phyloP scores from a whole-genome alignment of 192 early-diverging fungal species.

The Coemansia erecta region DNA sequence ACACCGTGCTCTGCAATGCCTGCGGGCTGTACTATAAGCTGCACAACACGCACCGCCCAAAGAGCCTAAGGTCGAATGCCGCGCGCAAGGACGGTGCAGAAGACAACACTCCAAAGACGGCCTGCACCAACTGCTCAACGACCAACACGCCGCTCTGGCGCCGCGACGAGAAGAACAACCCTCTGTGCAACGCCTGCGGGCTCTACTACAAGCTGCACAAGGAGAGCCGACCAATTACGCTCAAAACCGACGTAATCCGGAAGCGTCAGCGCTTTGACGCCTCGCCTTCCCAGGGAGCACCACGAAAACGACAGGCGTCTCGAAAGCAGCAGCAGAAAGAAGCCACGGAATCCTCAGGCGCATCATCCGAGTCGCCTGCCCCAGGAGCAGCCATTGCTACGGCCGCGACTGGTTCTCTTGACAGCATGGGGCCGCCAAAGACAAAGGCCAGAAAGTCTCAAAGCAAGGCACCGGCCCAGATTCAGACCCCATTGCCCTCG shows the following conservation, averaged over 20 bases:
- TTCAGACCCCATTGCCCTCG: neutral
- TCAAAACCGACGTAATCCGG: slow-evolving; percentile 94
- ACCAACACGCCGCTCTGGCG: slow-evolving; percentile 95
- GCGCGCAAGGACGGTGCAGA: slow-evolving; percentile 55
- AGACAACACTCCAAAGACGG: slow-evolving; percentile 39
- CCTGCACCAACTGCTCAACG: slow-evolving; percentile 80
- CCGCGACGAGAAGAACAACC: slow-evolving; percentile 79
- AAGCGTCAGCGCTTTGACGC: slow-evolving; percentile 80
- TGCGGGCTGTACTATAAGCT: slow-evolving; percentile 96
- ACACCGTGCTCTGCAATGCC: slow-evolving; percentile 91
- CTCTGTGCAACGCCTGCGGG: slow-evolving; percentile 98
- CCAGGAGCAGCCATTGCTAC: neutral
- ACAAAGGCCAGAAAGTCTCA: neutral
- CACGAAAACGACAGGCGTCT: slow-evolving; percentile 29
- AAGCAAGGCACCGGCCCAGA: neutral
- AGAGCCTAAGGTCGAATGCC: slow-evolving; percentile 76
- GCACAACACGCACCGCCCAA: slow-evolving; percentile 82
- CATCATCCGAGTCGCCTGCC: slow-evolving; percentile 7
- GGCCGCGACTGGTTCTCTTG: neutral
- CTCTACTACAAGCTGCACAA: slow-evolving; percentile 95
- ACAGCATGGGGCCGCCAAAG: slow-evolving; percentile 4
- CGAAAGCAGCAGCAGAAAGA: slow-evolving; percentile 13
- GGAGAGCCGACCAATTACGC: slow-evolving; percentile 77
- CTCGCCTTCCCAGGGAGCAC: slow-evolving; percentile 1
- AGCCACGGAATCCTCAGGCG: slow-evolving; percentile 3